These are phyloP conservation scores for Stentor coeruleus DNA, from an alignment of 73 alveolate species.

Conservation along the genomic window DNA sequence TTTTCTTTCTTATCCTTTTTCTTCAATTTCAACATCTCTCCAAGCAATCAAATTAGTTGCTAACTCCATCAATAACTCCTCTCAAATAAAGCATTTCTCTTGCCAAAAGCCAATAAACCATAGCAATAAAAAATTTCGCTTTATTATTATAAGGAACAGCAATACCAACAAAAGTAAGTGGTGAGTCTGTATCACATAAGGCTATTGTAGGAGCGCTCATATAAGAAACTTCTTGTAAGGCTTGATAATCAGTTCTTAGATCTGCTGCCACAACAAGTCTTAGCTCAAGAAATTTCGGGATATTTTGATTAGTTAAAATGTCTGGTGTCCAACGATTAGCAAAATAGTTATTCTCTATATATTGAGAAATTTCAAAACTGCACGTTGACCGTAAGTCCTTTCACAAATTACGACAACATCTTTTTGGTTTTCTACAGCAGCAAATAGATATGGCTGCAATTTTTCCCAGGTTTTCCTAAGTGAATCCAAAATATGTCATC, in stretches of 20 bases:
- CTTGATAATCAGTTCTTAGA: conserved; percentile 82
- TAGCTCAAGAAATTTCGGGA: conserved; percentile 83
- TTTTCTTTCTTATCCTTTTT: too few species aligned
- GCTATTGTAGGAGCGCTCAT: conserved; percentile 82
- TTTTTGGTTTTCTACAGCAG: too few species aligned
- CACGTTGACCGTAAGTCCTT: conserved; percentile 83
- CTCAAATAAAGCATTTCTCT: conserved; percentile 78
- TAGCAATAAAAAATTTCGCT: conserved; percentile 69
- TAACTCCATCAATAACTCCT: too few species aligned
- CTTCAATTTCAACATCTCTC: too few species aligned
- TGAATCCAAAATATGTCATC: too few species aligned
- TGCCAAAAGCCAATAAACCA: conserved; percentile 77
- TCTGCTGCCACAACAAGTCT: conserved; percentile 83
- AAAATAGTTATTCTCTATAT: conserved; percentile 66
- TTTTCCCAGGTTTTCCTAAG: too few species aligned
- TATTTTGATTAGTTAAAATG: conserved; percentile 54
- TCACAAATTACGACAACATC: conserved; percentile 49
- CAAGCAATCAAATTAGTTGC: too few species aligned
- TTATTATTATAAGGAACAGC: conserved; percentile 89
- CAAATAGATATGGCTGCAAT: too few species aligned
- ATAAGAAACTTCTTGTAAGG: conserved; percentile 69
- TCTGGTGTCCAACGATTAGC: conserved; percentile 92
- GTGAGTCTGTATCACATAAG: conserved; percentile 78
- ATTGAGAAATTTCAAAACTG: conserved; percentile 82
- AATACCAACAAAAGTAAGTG: conserved; percentile 73